A percentile compares a stretch with the other conserved stretches of the same genome.
These are phyloP conservation scores for Penicillium paneum DNA, from an alignment of 2,329 filamentous ascomycete species.

Conservation along the genomic window DNA sequence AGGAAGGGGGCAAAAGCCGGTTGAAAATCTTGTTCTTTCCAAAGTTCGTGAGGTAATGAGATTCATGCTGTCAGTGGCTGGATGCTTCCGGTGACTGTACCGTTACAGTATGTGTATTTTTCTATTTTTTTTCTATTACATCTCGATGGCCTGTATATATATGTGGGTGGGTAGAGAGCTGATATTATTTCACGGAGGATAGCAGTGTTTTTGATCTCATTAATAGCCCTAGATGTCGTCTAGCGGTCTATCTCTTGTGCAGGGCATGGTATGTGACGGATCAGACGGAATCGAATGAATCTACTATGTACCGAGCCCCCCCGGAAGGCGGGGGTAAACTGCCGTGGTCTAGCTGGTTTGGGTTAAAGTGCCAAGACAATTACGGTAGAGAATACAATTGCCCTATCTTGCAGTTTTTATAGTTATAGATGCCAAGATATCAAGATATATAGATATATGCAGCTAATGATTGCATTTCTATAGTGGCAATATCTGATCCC, in stretches of 20 bases:
- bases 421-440: background rate
- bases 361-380: background rate
- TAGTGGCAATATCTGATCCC: too few relatives aligned
- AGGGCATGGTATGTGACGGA: too few relatives aligned
- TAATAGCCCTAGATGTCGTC: background rate
- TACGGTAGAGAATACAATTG: background rate
- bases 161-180: too few relatives aligned
- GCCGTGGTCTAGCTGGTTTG: background rate
- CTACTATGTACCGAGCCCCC: background rate
- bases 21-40: conserved; percentile 9
- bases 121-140: background rate
- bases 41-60: conserved; percentile 6
- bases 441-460: background rate
- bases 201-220: background rate
- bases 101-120: background rate
- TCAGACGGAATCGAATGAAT: background rate
- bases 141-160: too few relatives aligned
- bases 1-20: background rate
- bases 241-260: background rate
- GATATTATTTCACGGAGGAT: background rate
- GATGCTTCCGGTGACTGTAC: background rate
- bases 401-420: background rate
- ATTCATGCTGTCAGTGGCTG: conserved; percentile 1
- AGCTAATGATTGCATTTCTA: too few relatives aligned
- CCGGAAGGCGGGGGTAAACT: background rate